Percentiles rank a stretch among this genome's conserved stretches.
Evolutionary conservation across 805 yeast genomes (phyloP).

Genomic region (Candida ficus): DNA sequence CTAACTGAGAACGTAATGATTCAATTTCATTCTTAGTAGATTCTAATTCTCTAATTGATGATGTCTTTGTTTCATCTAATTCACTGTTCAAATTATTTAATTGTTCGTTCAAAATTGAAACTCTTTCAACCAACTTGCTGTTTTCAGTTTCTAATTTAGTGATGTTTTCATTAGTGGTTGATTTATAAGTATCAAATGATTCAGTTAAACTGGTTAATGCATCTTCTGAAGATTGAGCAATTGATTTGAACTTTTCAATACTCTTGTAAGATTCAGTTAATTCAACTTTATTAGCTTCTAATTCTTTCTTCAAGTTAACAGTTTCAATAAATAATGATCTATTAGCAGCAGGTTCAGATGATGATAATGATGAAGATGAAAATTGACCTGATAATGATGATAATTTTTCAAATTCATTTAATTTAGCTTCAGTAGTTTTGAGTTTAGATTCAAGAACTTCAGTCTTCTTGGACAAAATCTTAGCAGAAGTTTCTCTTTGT

Average conservation of each 20-base stretch:
- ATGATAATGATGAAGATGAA: slow-evolving; percentile 9
- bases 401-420: slow-evolving; percentile 26
- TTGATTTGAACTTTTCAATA: slow-evolving; percentile 53
- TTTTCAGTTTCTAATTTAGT: slow-evolving; percentile 20
- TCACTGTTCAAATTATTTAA: slow-evolving; percentile 28
- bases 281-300: slow-evolving; percentile 47
- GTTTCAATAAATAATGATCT: slow-evolving; percentile 26
- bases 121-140: slow-evolving; percentile 15
- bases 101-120: slow-evolving; percentile 27
- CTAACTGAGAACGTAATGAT: slow-evolving; percentile 17
- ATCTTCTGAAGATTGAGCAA: slow-evolving; percentile 63
- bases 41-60: slow-evolving; percentile 20
- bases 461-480: slow-evolving; percentile 35
- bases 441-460: slow-evolving; percentile 28
- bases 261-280: slow-evolving; percentile 53
- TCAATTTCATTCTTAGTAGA: slow-evolving; percentile 14
- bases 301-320: slow-evolving; percentile 30
- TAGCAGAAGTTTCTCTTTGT: slow-evolving; percentile 35
- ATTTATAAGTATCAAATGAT: slow-evolving; percentile 45
- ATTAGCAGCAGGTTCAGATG: slow-evolving; percentile 18
- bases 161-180: slow-evolving; percentile 16
- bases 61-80: slow-evolving; percentile 23
- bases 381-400: slow-evolving; percentile 10
- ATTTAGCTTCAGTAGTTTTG: slow-evolving; percentile 25
- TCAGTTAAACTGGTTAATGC: slow-evolving; percentile 51